These are phyloP conservation scores for Chimonanthus praecox DNA, from an alignment of 164 flowering plant genomes.

Conservation along the genomic window DNA sequence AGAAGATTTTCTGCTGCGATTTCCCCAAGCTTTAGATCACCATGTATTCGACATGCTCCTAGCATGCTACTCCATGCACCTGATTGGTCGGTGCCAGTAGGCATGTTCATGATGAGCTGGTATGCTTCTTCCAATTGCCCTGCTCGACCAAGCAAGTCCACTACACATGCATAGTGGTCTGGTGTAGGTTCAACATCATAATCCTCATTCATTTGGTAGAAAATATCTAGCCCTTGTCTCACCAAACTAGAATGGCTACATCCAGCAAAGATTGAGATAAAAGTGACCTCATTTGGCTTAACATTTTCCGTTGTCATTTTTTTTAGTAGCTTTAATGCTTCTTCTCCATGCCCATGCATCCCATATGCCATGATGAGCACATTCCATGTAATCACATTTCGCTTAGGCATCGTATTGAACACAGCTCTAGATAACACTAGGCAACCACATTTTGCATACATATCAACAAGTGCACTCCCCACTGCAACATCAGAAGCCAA, in stretches of 20 bases:
- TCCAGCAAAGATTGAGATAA: conserved; percentile 60
- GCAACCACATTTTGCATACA: conserved; percentile 81
- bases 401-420: conserved; percentile 48
- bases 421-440: conserved; percentile 41
- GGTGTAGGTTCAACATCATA: conserved; percentile 51
- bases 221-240: conserved; percentile 49
- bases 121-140: conserved; percentile 62
- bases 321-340: conserved; percentile 46
- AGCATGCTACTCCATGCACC: conserved; percentile 83
- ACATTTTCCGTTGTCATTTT: conserved; percentile 37
- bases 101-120: conserved; percentile 47
- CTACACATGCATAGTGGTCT: conserved; percentile 76
- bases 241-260: conserved; percentile 82
- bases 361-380: conserved; percentile 80
- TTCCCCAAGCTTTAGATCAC: conserved; percentile 61
- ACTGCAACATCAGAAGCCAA: conserved; percentile 57
- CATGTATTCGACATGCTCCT: conserved; percentile 70
- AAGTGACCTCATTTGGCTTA: conserved; percentile 65
- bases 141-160: conserved; percentile 85
- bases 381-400: conserved; percentile 78
- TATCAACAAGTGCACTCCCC: conserved; percentile 71
- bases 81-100: conserved; percentile 29
- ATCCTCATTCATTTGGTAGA: conserved; percentile 50
- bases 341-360: conserved; percentile 75
- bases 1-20: conserved; percentile 55